Base-by-base conservation (phyloP, 257 asterid genomes). In the Solanum piurae region DNA sequence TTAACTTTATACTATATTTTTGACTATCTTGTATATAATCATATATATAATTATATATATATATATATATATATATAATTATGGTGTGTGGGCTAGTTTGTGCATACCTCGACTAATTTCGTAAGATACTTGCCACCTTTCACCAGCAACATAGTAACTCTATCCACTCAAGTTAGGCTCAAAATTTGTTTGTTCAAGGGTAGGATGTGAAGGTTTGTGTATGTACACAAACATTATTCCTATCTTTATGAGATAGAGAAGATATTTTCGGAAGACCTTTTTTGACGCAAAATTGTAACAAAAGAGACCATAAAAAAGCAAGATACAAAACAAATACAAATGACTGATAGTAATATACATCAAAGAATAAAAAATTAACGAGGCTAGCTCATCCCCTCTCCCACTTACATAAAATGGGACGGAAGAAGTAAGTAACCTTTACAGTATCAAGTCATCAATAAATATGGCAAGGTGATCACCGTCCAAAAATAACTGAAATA, bases 371-470 rank as follows among this genome's bases (percentile, higher is more conserved):
- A 7, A 58, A 58, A 7, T 9, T 3, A 58, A 20, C 0, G 68
- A 58, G 4, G 12, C 68, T 58, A 58, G 25, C 12, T 8, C 68
- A 21, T 4, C 21, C 68, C 68, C 27, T 58, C 68, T 58, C 68
- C 18, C 31, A 25, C 31, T 11, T 27, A 64, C 16, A n/a, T 25
- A n/a, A 64, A 64, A 64, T 64, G 13, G 7, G 33, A 0, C 31
- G 0, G 0, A n/a, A 64, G 0, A n/a, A n/a, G 3, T 23, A 5
- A 25, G 25, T 64, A 64, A 1, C 33, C 7, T 64, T 64, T 25
- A 5, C 18, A 64, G 8, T 11, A 10, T 64, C 73, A 12, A 64
- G 34, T 64, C 73, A 64, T 34, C 73, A 25, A 62, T 64, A n/a
- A 64, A 64, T 25, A 64, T 25, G 34, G 10, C n/a, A 55, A 18